Evolutionary conservation across 768 basidiomycete genomes (phyloP).

Genomic region (Gloeostereum incarnatum): DNA sequence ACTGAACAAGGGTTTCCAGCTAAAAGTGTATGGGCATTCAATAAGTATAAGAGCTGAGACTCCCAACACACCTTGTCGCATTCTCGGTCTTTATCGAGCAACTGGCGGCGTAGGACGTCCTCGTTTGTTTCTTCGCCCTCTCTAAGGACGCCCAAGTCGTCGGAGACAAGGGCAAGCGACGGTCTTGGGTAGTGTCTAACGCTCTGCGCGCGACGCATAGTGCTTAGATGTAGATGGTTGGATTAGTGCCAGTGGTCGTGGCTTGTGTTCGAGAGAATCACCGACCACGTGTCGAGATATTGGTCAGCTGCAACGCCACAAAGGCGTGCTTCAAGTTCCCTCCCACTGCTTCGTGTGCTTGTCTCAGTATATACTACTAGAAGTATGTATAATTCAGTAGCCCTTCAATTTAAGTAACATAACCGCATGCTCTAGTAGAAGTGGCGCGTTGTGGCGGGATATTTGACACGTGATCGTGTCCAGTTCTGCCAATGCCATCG

Average conservation of each 20-base stretch:
- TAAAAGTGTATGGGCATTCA: conserved; percentile 13
- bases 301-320: background rate
- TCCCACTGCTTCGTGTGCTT: background rate
- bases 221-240: background rate
- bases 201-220: conserved; percentile 59
- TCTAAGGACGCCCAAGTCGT: conserved; percentile 53
- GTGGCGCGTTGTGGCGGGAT: background rate
- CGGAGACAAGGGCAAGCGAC: conserved; percentile 34
- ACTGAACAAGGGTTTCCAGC: conserved; percentile 54
- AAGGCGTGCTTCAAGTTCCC: background rate
- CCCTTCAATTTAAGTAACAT: background rate
- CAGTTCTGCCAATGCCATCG: no score
- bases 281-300: no score
- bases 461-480: conserved; percentile 4
- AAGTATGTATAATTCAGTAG: background rate
- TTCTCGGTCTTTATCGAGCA: conserved; percentile 62
- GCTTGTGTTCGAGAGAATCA: no score
- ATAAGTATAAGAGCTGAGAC: background rate
- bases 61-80: conserved; percentile 46
- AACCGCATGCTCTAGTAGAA: background rate
- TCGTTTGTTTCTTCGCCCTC: conserved; percentile 54
- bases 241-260: no score
- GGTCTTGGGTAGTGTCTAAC: conserved; percentile 45
- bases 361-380: background rate
- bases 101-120: conserved; percentile 51